Evolutionary conservation across 345 rosid species (phyloP).

Genomic region (Pistacia integerrima): DNA sequence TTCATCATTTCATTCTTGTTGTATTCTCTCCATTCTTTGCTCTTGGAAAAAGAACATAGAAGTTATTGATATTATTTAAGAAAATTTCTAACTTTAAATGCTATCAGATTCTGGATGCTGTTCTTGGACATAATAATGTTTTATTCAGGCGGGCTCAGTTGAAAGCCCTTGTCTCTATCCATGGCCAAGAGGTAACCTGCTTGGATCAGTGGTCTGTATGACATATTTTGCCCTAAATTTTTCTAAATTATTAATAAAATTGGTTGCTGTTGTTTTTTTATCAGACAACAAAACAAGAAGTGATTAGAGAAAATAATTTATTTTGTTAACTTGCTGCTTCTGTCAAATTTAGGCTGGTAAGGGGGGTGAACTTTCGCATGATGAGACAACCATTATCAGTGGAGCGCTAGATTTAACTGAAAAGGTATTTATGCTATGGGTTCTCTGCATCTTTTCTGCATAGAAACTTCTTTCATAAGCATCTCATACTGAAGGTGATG

Average conservation of each 20-base stretch:
- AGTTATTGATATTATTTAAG: constrained; percentile 5
- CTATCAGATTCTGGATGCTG: constrained; percentile 67
- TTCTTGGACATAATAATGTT: constrained; percentile 67
- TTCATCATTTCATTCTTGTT: background rate
- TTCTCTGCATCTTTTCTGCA: background rate
- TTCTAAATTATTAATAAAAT: background rate
- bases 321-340: constrained; percentile 27
- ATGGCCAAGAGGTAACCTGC: constrained; percentile 66
- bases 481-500: constrained; percentile 6
- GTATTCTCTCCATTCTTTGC: background rate
- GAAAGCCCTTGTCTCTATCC: constrained; percentile 86
- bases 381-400: constrained; percentile 92
- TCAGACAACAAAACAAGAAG: background rate
- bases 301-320: constrained; percentile 18
- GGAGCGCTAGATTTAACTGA: constrained; percentile 95
- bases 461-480: background rate
- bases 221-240: constrained; percentile 5
- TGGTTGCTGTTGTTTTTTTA: constrained; percentile 1
- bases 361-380: constrained; percentile 98
- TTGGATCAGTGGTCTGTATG: constrained; percentile 12
- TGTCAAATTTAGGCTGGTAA: constrained; percentile 76
- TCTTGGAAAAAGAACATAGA: background rate
- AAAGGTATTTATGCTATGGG: constrained; percentile 56
- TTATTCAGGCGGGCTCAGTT: constrained; percentile 81
- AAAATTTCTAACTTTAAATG: constrained; percentile 15